Evolutionary conservation across 2,329 filamentous ascomycete genomes (phyloP).

Genomic region (Diaporthe longicolla): DNA sequence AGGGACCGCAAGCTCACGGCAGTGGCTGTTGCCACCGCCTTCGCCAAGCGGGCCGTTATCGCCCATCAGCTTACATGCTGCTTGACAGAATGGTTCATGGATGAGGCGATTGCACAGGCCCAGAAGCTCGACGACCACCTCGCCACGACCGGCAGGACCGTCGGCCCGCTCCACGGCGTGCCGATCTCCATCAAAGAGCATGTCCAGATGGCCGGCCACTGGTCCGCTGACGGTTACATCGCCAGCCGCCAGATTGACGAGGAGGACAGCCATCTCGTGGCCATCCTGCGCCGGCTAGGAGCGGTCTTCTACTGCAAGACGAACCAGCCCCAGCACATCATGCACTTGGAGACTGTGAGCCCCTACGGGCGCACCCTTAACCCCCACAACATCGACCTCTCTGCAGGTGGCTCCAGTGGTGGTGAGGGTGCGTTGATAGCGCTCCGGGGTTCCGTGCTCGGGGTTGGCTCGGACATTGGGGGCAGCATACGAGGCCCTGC

Average conservation of each 20-base stretch:
- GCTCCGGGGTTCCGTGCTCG: constrained; percentile 57
- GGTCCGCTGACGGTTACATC: constrained; percentile 66
- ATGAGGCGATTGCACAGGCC: constrained; percentile 48
- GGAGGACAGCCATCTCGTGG: constrained; percentile 69
- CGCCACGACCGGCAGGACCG: constrained; percentile 53
- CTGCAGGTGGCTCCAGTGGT: constrained; percentile 75
- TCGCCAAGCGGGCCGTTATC: constrained; percentile 61
- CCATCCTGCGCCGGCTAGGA: constrained; percentile 69
- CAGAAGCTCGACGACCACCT: constrained; percentile 58
- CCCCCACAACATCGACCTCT: constrained; percentile 71
- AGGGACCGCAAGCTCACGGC: constrained; percentile 53
- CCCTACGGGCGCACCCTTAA: constrained; percentile 74
- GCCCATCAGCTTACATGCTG: constrained; percentile 57
- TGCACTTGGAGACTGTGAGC: constrained; percentile 71
- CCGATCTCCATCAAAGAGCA: constrained; percentile 70
- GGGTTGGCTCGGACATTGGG: constrained; percentile 59
- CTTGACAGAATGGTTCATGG: constrained; percentile 46
- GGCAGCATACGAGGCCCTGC: constrained; percentile 57
- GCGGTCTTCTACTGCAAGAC: constrained; percentile 78
- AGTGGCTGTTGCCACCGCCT: constrained; percentile 57
- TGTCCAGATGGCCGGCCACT: constrained; percentile 67
- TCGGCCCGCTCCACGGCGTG: constrained; percentile 72
- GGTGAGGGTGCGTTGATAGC: constrained; percentile 63
- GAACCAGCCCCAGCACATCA: constrained; percentile 73
- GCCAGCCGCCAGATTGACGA: constrained; percentile 63